These are phyloP conservation scores for Paragyromitra xinjiangensis DNA, from an alignment of 495 filamentous ascomycete genomes.

Conservation along the genomic window DNA sequence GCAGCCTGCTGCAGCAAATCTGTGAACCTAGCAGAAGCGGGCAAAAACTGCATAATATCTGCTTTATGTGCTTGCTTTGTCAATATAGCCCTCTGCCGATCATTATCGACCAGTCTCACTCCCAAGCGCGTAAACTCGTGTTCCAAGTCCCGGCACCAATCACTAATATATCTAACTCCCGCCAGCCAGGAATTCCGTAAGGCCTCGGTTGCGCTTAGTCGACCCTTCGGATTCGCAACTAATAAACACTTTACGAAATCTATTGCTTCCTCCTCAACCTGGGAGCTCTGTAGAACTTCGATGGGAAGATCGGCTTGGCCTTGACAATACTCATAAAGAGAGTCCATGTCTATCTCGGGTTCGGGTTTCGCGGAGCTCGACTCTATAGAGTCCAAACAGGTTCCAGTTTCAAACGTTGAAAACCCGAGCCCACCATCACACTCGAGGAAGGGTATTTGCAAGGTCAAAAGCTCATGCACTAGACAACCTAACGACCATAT, in stretches of 20 bases:
- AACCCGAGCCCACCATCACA: background rate
- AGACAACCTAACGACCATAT: slow-evolving; percentile 13
- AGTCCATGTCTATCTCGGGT: background rate
- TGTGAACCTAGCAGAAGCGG: background rate
- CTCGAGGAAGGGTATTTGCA: background rate
- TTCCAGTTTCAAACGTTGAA: background rate
- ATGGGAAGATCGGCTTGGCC: background rate
- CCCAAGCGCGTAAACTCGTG: background rate
- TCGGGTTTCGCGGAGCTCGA: background rate
- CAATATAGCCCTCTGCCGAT: background rate
- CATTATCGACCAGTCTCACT: background rate
- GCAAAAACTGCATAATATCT: background rate
- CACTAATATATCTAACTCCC: background rate
- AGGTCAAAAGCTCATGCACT: slow-evolving; percentile 4
- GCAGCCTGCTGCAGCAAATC: background rate
- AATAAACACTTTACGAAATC: background rate
- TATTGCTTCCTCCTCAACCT: slow-evolving; percentile 1
- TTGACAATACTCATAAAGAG: background rate
- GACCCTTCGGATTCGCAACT: background rate
- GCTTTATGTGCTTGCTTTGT: background rate
- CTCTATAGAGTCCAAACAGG: background rate
- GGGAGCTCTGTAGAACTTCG: background rate
- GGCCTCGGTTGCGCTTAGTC: background rate
- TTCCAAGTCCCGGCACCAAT: background rate
- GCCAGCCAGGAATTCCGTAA: background rate